Percentiles rank a stretch among this genome's conserved stretches.
These are phyloP conservation scores for Boletus tomentosulus DNA, from an alignment of 768 basidiomycete genomes.

Conservation along the genomic window DNA sequence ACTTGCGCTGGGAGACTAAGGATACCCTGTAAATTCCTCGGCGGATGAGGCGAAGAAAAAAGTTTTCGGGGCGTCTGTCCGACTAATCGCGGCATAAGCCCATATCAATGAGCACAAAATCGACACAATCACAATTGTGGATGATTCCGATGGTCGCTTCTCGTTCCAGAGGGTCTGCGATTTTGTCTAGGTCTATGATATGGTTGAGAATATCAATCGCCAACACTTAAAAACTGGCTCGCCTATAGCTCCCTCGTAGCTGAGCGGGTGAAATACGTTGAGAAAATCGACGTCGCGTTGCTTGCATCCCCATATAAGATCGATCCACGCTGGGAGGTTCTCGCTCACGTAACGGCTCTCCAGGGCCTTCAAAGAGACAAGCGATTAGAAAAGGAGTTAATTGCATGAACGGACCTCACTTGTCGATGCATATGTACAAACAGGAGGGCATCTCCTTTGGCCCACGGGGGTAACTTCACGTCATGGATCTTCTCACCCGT, in stretches of 20 bases:
- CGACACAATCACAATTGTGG: slow-evolving; percentile 71
- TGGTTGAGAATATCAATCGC: neutral
- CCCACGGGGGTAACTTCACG: slow-evolving; percentile 90
- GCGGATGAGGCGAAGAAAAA: slow-evolving; percentile 73
- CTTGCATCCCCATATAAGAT: slow-evolving; percentile 87
- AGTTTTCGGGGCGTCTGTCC: slow-evolving; percentile 91
- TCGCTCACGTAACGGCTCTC: slow-evolving; percentile 87
- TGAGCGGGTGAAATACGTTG: slow-evolving; percentile 91
- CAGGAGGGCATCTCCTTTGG: slow-evolving; percentile 73
- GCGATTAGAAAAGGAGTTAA: neutral
- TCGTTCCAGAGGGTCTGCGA: slow-evolving; percentile 80
- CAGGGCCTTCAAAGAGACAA: slow-evolving; percentile 51
- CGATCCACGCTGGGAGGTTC: slow-evolving; percentile 85
- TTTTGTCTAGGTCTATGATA: slow-evolving; percentile 71
- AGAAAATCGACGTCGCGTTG: slow-evolving; percentile 72
- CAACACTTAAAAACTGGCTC: slow-evolving; percentile 2
- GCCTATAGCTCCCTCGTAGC: slow-evolving; percentile 90
- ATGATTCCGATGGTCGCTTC: slow-evolving; percentile 94
- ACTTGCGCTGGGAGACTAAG: slow-evolving; percentile 66
- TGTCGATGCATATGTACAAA: slow-evolving; percentile 77
- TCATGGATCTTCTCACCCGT: slow-evolving; percentile 79
- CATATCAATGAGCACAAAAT: neutral
- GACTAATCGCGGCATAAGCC: slow-evolving; percentile 41
- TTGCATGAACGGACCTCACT: slow-evolving; percentile 35
- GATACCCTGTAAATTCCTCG: slow-evolving; percentile 67